phyloP scores from a whole-genome alignment of 2,329 filamentous ascomycete genomes.

The Cladosporium sphaerospermum region DNA sequence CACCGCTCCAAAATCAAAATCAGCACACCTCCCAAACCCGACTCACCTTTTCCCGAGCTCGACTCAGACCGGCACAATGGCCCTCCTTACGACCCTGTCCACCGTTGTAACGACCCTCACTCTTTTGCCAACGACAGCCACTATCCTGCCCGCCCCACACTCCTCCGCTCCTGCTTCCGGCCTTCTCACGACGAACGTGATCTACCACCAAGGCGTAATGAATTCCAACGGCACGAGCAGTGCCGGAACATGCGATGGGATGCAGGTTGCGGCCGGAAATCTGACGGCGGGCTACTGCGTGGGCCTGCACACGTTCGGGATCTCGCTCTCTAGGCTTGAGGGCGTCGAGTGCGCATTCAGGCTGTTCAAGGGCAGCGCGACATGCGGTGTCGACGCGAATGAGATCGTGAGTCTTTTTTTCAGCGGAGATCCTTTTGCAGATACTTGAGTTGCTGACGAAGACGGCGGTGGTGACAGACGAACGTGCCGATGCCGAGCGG shows the following conservation, averaged over 20 bases:
- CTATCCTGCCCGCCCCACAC: neutral
- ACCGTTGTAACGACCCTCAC: neutral
- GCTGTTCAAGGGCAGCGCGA: constrained; percentile 5
- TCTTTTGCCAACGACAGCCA: neutral
- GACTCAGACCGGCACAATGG: neutral
- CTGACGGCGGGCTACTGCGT: constrained; percentile 4
- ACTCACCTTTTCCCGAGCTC: too few species aligned
- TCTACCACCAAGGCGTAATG: constrained; percentile 6
- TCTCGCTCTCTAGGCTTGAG: neutral
- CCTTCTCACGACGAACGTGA: neutral
- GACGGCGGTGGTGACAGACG: neutral
- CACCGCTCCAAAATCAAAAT: neutral
- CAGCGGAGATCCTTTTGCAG: neutral
- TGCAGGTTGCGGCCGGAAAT: neutral
- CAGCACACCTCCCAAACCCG: neutral
- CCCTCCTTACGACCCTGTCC: neutral
- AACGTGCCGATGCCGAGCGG: constrained; percentile 4
- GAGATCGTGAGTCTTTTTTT: neutral
- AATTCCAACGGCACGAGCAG: neutral
- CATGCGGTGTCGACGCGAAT: neutral
- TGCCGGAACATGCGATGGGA: neutral
- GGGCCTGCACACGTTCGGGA: constrained; percentile 1
- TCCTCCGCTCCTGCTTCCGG: neutral
- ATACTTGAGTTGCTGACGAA: neutral
- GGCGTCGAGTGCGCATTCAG: constrained; percentile 3